Evolutionary conservation across 78 protist genomes (phyloP), one percentile per base, ranked within the genome.

Genomic region (Dictyostelium brefeldianum): DNA sequence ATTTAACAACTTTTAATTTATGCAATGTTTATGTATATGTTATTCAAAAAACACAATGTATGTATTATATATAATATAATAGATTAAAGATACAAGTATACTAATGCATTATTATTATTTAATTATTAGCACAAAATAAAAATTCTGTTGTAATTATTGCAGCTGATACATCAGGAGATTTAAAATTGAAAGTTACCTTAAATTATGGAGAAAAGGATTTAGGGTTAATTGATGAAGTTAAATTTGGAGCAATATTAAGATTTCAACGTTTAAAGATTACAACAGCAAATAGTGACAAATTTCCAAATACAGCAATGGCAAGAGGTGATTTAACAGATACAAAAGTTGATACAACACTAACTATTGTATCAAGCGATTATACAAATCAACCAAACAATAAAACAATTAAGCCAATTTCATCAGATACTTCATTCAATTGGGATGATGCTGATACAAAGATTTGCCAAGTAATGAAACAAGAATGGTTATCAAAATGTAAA

Each of bases 171-270:
- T 3, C 43, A 36, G n/a, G n/a, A n/a, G 43, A 36, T 36, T 36
- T 36, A 3, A 46, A 6, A 14, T 18, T 81, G 12, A 64, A 46
- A 29, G 36, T 81, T 3, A 43, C 18, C 12, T 14, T 81, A 62
- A 64, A 64, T 18, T 81, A 25, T 81, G 27, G 41, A 20, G 89
- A 43, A 4, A 17, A 57, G 5, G 20, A 81, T 46, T 46, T 0
- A 18, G 12, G 0, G 6, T 17, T 65, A 51, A n/a, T 36, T 15
- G 64, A 69, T 5, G 11, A 36, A 14, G 3, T 82, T 12, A 5
- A 71, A 20, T n/a, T 51, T 69, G 90, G 90, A 20, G 1, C 59
- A 0, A 82, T 82, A 29, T 0, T 82, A 3, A 82, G 78, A 69
- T 7, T 82, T 12, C 71, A 82, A 12, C 50, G 25, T 20, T 22